Base-by-base conservation (phyloP, 164 flowering plant species). In the Liquidambar formosana region DNA sequence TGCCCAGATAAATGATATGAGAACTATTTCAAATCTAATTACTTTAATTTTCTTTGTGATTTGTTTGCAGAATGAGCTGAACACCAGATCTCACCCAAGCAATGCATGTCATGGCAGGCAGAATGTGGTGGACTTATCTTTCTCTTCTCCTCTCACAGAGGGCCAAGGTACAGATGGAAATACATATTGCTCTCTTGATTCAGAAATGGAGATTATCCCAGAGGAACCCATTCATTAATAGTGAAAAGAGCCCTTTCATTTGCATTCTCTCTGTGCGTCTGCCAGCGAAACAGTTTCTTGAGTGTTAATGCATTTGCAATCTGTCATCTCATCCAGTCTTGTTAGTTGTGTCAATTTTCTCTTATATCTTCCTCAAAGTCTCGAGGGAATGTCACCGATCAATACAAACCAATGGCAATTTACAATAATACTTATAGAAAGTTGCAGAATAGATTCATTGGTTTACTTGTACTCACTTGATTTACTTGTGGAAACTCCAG, bases 1-100 rank as follows among this genome's bases (percentile, higher is more conserved):
- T 12, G 18, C 6, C 1, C 9, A 13, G 16, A 57, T 25, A 25
- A 13, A 23, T 57, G 16, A 57, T 13, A 56, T 56, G 15, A 25
- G 6, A 3, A 3, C 41, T 27, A 12, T 2, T 25, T 49, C 41
- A 49, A 16, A 27, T 5, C 1, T 57, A 4, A 12, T 27, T 25
- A 14, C 33, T 57, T 57, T 57, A 38, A 25, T 11, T 57, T 57
- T 57, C 9, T 27, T 19, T 2, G n/a, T 49, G 53, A 49, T 49
- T 16, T 57, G 28, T 25, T 57, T 25, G 38, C 28, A 57, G 60
- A 57, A 25, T 57, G 60, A 57, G 60, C 33, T 57, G 60, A 57
- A 57, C 33, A 13, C 18, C 14, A 14, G 27, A 57, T 57, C 13
- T 23, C 60, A 23, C 3, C 33, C 60, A 13, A 25, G 41, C 33